Evolutionary conservation across 768 basidiomycete genomes (phyloP), one percentile per base, ranked within the genome.

Genomic region (Hygrophoropsis aurantiaca): DNA sequence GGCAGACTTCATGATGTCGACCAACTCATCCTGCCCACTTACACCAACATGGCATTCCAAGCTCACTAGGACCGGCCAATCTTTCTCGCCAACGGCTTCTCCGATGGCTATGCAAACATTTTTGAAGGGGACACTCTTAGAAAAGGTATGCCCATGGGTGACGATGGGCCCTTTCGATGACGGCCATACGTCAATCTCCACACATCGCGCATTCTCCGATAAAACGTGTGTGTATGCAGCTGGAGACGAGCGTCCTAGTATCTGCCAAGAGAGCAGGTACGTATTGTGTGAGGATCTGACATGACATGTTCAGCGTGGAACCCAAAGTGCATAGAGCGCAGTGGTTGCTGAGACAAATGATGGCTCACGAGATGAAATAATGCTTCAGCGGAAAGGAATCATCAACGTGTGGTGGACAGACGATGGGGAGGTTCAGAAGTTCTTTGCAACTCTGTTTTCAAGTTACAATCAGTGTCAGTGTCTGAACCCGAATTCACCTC

Each of bases 141-240:
- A 79, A 48, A 82, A 69, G 2, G 83, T 84, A 53, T 78, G 69
- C 1, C 83, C 83, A 51, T 84, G 83, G 0, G 79, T 84, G 25
- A 84, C 81, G 41, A 81, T 62, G 11, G 76, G 70, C 0, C 80
- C 80, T 33, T 73, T 69, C 6, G 69, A 64, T 0, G 77, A 75
- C 5, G 79, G 72, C 83, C 84, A 86, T 7, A 82, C 82, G 52
- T 86, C 83, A 41, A 85, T 81, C 57, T 86, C 83, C 67, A 84
- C 77, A 53, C 81, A 83, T 16, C 81, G 74, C 8, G 74, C 78
- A 40, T 71, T 67, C 5, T 74, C 71, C 25, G 63, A 66, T 15
- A 84, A 62, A 23, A 84, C 80, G 50, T 80, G 74, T 3, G 68
- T 74, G 54, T 86, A 86, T 0, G 72, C 74, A 4, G 68, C 70